These are phyloP conservation scores for Eucalyptus sp. DNA, from an alignment of 345 rosid species.

Conservation along the genomic window DNA sequence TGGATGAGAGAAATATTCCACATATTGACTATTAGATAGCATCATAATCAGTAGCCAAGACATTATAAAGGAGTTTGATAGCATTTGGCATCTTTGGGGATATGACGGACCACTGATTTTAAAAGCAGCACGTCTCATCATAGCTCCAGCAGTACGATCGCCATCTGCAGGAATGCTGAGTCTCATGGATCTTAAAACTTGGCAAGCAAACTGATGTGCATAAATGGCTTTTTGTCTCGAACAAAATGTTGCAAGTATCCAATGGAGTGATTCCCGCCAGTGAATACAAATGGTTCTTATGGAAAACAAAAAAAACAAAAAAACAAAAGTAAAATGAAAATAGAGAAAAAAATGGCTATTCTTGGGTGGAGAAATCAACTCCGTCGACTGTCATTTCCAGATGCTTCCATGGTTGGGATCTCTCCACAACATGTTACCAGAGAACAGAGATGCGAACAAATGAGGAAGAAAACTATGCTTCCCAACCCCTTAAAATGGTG, in stretches of 20 bases:
- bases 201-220: neutral
- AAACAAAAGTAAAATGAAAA: neutral
- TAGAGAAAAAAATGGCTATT: neutral
- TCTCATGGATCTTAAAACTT: neutral
- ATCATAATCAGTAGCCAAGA: neutral
- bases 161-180: neutral
- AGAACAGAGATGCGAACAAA: neutral
- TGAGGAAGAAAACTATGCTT: constrained; percentile 28
- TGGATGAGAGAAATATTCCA: neutral
- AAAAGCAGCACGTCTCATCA: neutral
- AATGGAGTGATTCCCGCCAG: neutral
- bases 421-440: neutral
- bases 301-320: neutral
- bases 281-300: neutral
- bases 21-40: neutral
- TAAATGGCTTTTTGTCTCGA: neutral
- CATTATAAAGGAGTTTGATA: neutral
- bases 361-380: neutral
- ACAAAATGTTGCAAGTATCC: neutral
- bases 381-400: neutral
- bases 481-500: constrained; percentile 88
- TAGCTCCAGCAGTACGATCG: neutral
- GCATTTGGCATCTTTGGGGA: neutral
- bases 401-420: neutral
- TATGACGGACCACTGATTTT: neutral